Base-by-base conservation (phyloP, 768 basidiomycete genomes). In the Boletus rex-veris region DNA sequence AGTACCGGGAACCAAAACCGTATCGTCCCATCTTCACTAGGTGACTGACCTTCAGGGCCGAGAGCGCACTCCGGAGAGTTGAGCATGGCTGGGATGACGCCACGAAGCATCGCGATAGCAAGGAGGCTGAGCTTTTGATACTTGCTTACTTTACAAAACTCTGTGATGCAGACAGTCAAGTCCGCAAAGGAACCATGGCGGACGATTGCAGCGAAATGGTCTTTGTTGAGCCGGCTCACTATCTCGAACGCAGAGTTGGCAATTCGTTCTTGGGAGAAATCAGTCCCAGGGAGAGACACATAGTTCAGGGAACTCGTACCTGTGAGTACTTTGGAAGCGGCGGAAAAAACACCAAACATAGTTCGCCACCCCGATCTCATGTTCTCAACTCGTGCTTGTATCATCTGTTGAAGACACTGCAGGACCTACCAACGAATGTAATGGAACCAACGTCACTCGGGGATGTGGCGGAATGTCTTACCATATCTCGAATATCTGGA, bases 111-210 rank as follows among this genome's bases (percentile, higher is more conserved):
- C 15, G 89, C 94, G 56, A 98, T 98, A 3, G 95, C 94, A 58
- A 98, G 80, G 26, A 99, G 73, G 66, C 91, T 92, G 75, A 98
- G 96, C 69, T 98, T 98, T 73, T 99, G 97, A 73, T 92, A 98
- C 72, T 98, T 98, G 82, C 86, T 94, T 63, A 96, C 93, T 81
- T 98, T 98, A 79, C 92, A 96, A 74, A 98, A 99, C 70, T 98
- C 97, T 35, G 96, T 98, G 62, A 99, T 88, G 75, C 97, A 99
- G 37, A 95, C 92, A 7, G 90, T 95, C 49, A 99, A 71, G 72
- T 99, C 97, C 45, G 95, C 90, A 66, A 98, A 98, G 5, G 95
- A 85, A 14, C 97, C 97, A 66, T 97, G 83, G 49, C 84, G 86
- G 43, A 98, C 92, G 51, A 99, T 92, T n/a, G 86, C 81, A 18